Evolutionary conservation across 2,329 filamentous ascomycete species (phyloP), one percentile per base, ranked within the genome.

Genomic region (Albifimbria verrucaria): DNA sequence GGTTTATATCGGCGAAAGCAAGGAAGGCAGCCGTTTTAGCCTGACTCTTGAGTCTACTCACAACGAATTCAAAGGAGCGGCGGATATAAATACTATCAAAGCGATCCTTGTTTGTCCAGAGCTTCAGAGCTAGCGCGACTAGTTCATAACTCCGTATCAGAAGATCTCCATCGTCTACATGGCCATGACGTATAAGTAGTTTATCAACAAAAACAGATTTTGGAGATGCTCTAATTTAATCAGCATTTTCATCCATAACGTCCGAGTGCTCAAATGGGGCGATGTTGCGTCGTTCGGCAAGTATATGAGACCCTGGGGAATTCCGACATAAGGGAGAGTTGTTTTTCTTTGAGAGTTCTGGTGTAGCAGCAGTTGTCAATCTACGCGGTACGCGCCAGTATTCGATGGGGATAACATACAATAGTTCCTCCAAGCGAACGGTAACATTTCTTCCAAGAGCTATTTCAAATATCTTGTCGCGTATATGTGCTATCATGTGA

Each of bases 191-290:
- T 9, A 86, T 65, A 0, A 85, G 72, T 17, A 83, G 72, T 52
- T 86, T 79, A 6, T 85, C 68, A 10, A 86, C 75, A 53, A 87
- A 85, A 3, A 81, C 68, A 39, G 84, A 85, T 42, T 84, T 77
- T 45, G 39, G 36, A 24, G 18, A 18, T 17, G 46, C 17, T 36
- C 20, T 2, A 45, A 9, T 21, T n/a, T 12, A 39, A 39, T 55
- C 20, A 54, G 21, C 51, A 50, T 28, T n/a, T n/a, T n/a, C n/a
- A n/a, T 55, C 47, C 20, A 46, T 42, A 10, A 48, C 21, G n/a
- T n/a, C n/a, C n/a, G n/a, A n/a, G n/a, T n/a, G n/a, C n/a, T n/a
- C n/a, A n/a, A n/a, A n/a, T n/a, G n/a, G n/a, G n/a, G n/a, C n/a
- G n/a, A n/a, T n/a, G n/a, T n/a, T n/a, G n/a, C n/a, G n/a, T n/a